These are phyloP conservation scores for Daldinia bambusicola DNA, from an alignment of 495 filamentous ascomycete species.

Conservation along the genomic window DNA sequence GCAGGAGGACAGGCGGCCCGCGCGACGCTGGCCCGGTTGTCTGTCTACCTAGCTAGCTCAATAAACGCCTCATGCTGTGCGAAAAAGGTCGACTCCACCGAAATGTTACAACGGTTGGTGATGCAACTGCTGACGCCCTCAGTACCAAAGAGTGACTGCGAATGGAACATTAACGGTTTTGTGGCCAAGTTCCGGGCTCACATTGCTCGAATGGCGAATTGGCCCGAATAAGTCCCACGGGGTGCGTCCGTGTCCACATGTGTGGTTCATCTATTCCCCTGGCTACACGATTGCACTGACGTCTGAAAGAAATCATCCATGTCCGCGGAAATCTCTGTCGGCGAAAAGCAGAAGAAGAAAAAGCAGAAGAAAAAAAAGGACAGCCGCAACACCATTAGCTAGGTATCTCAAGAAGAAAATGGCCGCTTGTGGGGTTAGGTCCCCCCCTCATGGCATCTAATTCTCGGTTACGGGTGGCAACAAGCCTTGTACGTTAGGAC, in stretches of 20 bases:
- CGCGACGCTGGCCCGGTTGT: constrained; percentile 30
- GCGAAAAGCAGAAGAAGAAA: constrained; percentile 7
- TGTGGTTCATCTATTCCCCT: constrained; percentile 43
- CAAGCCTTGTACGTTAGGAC: neutral
- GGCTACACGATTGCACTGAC: constrained; percentile 31
- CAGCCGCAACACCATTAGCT: constrained; percentile 27
- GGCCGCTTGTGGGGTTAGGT: constrained; percentile 12
- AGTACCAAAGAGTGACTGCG: constrained; percentile 38
- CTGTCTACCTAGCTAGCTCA: constrained; percentile 25
- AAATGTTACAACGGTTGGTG: constrained; percentile 44
- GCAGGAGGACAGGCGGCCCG: constrained; percentile 33
- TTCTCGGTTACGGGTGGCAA: neutral
- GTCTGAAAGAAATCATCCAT: constrained; percentile 31
- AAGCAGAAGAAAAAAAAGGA: neutral
- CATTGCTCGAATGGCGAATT: constrained; percentile 42
- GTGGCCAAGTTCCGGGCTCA: constrained; percentile 44
- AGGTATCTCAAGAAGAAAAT: constrained; percentile 21
- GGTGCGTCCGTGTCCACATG: constrained; percentile 39
- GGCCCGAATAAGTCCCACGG: constrained; percentile 45
- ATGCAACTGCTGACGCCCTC: constrained; percentile 46
- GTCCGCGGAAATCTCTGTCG: constrained; percentile 27
- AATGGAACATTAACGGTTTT: constrained; percentile 43
- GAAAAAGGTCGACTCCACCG: constrained; percentile 39
- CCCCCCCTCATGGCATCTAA: constrained; percentile 16
- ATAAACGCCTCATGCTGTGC: constrained; percentile 27